Evolutionary conservation across 2,329 filamentous ascomycete species (phyloP), one percentile per base, ranked within the genome.

Genomic region (Cladosporium sp.): DNA sequence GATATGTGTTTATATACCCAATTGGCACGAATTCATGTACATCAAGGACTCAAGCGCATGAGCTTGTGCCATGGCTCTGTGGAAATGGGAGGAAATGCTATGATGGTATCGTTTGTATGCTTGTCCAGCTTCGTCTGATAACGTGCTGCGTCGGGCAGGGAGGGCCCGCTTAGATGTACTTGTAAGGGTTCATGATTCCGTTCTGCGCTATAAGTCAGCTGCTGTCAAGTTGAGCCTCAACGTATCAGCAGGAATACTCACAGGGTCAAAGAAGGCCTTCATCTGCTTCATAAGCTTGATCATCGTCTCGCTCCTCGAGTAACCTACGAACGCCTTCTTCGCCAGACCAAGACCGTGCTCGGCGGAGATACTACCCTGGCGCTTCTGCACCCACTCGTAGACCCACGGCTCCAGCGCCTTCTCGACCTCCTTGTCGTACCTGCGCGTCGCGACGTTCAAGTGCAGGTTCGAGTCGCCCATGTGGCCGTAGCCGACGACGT

Each of bases 161-260:
- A 28, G 22, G 7, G 22, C 19, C 11, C 6, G 2, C 16, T 40
- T 35, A 53, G 31, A 97, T 86, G 70, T 96, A 97, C 74, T 97
- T 97, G 77, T 97, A 97, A 0, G 92, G 92, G 73, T 96, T 97
- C 89, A 97, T 95, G 72, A 97, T 97, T 44, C 90, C 91, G 62
- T 95, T 95, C 89, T 95, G 61, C 32, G 37, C 0, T 5, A 31
- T 9, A 16, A 3, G 46, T 49, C 16, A 54, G 70, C 52, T 68
- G 8, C 16, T 37, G 14, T 49, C 13, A 48, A 46, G 1, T 18
- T 3, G 16, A 31, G 4, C 5, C 11, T 50, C 13, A 6, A 5
- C 22, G 5, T 19, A 6, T 13, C 8, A 2, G 38, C 19, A 10
- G 13, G 4, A 2, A 9, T 16, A 72, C 89, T 83, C 74, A 95